Conservation (phyloP, 2,329 filamentous ascomycete species). For the Epichloe glyceriae region DNA sequence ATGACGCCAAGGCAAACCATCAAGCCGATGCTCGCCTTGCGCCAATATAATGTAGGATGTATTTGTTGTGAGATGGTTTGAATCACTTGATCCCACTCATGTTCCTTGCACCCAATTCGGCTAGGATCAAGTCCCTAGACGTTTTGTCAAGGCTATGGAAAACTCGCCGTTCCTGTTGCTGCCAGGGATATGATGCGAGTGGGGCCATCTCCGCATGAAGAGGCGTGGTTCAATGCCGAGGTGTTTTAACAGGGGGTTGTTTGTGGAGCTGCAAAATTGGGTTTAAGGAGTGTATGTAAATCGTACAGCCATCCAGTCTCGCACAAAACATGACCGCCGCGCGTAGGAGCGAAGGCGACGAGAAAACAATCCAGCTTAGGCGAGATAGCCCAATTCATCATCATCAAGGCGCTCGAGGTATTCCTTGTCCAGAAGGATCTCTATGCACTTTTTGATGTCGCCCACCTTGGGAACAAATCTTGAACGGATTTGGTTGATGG, state of each 20-base stretch:
- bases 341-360: not conserved
- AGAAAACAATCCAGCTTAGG: conserved; percentile 29
- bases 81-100: not conserved
- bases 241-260: no score
- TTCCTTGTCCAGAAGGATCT: conserved; percentile 96
- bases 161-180: not conserved
- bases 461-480: conserved; percentile 86
- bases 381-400: conserved; percentile 88
- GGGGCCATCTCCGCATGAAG: not conserved
- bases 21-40: not conserved
- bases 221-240: not conserved
- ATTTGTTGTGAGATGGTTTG: not conserved
- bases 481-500: conserved; percentile 85
- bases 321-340: no score
- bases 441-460: conserved; percentile 99
- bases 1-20: not conserved
- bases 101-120: not conserved
- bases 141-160: not conserved
- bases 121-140: not conserved
- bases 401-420: conserved; percentile 92
- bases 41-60: not conserved
- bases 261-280: no score
- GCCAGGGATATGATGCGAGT: not conserved
- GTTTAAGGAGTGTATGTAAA: no score
- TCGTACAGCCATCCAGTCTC: no score